Base-by-base conservation (phyloP, 75 land plant species). In the Picea sitchensis region DNA sequence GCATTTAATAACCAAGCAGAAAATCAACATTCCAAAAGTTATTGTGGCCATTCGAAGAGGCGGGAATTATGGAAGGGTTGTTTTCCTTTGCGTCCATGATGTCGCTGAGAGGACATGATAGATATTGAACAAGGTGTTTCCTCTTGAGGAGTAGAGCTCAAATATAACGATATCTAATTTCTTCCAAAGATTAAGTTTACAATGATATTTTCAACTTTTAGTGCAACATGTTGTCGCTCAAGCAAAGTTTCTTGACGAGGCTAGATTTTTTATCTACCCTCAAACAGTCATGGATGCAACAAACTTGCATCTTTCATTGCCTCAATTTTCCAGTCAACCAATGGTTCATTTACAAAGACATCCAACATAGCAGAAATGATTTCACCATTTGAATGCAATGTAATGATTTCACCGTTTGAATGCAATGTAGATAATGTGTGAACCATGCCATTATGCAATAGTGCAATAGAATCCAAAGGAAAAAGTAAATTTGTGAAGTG, bases 251-350 rank as follows among this genome's bases (percentile, higher is more conserved):
- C 38, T 56, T 76, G 65, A 59, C 14, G 21, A 79, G 60, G 47
- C 30, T 47, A 34, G 54, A 32, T 60, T 78, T 64, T 71, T 41
- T 21, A 34, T 57, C 20, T 34, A 77, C 59, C 61, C 15, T 61
- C 79, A 69, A 61, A 65, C 7, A 32, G 30, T 59, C 59, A 76
- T 76, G 57, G 14, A 57, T 82, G 62, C 54, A 58, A 75, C 58
- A 73, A 57, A 36, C 59, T 47, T 65, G 79, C 57, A 51, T 81
- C 65, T 67, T 76, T 87, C 76, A 84, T 60, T 7, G 87, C 89
- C 65, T 87, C 89, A 36, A 79, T 80, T 63, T 87, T 87, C 87
- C 89, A 87, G 77, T 87, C 89, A 17, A 87, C 84, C 61, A 87
- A 63, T 20, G 89, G 89, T 77, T 87, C 89, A 32, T 85, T 85